Conservation (phyloP, 164 flowering plant species). For the Vitis amurensis region DNA sequence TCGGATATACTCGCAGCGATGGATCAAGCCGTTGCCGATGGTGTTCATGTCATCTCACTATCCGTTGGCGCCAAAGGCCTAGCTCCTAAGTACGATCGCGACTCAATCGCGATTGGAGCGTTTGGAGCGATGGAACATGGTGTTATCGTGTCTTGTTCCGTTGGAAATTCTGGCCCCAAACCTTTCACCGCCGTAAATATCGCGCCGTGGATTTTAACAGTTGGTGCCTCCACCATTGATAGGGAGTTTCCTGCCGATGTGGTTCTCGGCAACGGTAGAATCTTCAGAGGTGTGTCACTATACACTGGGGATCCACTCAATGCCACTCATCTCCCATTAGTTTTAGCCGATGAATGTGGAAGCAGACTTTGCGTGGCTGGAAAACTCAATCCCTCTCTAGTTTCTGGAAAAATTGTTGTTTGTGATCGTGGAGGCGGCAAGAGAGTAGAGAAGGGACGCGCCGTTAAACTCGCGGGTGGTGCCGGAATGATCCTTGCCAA, state of each 20-base stretch:
- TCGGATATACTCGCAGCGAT: slow-evolving; percentile 83
- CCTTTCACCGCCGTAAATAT: slow-evolving; percentile 67
- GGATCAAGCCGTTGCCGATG: slow-evolving; percentile 77
- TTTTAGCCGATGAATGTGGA: slow-evolving; percentile 58
- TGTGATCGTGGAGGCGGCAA: slow-evolving; percentile 85
- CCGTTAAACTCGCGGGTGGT: slow-evolving; percentile 83
- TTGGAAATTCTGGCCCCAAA: slow-evolving; percentile 86
- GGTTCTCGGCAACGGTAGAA: slow-evolving; percentile 67
- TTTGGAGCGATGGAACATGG: slow-evolving; percentile 70
- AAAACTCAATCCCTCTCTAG: slow-evolving; percentile 41
- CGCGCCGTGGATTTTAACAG: slow-evolving; percentile 93
- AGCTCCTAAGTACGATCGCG: slow-evolving; percentile 55
- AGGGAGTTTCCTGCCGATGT: slow-evolving; percentile 87
- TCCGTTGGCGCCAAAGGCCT: slow-evolving; percentile 72
- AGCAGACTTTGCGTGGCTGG: slow-evolving; percentile 45
- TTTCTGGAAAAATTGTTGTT: slow-evolving; percentile 71
- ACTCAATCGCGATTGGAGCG: slow-evolving; percentile 86
- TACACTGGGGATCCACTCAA: slow-evolving; percentile 55
- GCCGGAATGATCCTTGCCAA: slow-evolving; percentile 79
- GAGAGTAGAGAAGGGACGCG: slow-evolving; percentile 74
- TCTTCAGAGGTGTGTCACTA: slow-evolving; percentile 63
- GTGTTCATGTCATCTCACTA: slow-evolving; percentile 78
- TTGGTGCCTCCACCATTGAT: slow-evolving; percentile 89
- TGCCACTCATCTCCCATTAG: slow-evolving; percentile 39
- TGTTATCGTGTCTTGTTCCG: slow-evolving; percentile 75